These are phyloP conservation scores for Peronospora tabacina DNA, from an alignment of 352 stramenopile species.

Conservation along the genomic window DNA sequence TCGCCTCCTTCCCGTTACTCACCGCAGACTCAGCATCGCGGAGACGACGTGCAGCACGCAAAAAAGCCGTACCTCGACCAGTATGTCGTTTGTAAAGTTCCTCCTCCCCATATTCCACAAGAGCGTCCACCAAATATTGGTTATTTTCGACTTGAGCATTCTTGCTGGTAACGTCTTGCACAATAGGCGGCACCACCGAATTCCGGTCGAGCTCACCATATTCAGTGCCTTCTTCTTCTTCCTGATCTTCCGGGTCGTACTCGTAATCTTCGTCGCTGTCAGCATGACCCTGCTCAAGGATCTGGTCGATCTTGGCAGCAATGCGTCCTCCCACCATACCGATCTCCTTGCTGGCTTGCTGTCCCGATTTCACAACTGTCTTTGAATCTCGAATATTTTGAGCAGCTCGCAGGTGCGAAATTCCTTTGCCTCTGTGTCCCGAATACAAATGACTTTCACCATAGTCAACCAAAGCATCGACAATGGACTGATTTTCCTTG, in stretches of 20 bases:
- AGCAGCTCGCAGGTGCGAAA: conserved; percentile 67
- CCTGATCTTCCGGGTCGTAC: conserved; percentile 32
- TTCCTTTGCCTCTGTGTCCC: conserved; percentile 55
- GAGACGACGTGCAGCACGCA: conserved; percentile 54
- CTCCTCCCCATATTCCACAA: conserved; percentile 52
- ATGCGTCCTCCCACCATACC: conserved; percentile 51
- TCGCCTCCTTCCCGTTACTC: conserved; percentile 41
- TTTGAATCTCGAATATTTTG: conserved; percentile 51
- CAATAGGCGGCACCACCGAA: conserved; percentile 34
- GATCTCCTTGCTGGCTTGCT: conserved; percentile 47
- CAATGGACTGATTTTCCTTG: conserved; percentile 58
- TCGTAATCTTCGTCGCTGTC: conserved; percentile 61
- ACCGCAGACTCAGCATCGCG: conserved; percentile 39
- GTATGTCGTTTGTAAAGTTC: conserved; percentile 47
- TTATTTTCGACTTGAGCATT: conserved; percentile 40
- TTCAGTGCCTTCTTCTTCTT: conserved; percentile 24
- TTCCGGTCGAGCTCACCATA: conserved; percentile 19
- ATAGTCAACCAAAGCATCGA: conserved; percentile 60
- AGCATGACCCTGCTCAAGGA: conserved; percentile 56
- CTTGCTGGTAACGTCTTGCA: conserved; percentile 40
- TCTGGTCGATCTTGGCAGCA: conserved; percentile 68
- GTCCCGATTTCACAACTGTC: conserved; percentile 37
- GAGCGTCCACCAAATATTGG: conserved; percentile 52
- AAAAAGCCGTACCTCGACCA: conserved; percentile 51
- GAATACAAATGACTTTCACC: conserved; percentile 63